A percentile compares a stretch with the other conserved stretches of the same genome.
Conservation (phyloP, 805 yeast genomes). For the Wickerhamomyces subpelliculosus region DNA sequence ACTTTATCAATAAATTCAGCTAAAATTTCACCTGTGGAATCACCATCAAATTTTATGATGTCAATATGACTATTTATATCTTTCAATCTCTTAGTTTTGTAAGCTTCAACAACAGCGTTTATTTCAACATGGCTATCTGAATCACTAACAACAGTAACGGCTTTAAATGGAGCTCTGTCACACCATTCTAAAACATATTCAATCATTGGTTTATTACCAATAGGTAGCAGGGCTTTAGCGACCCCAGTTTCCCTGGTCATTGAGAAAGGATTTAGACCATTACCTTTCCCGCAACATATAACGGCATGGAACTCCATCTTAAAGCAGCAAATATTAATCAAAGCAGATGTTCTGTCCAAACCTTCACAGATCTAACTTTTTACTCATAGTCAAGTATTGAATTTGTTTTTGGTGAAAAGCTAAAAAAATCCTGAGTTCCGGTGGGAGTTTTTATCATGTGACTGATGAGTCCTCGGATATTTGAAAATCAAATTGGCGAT, state of each 20-base stretch:
- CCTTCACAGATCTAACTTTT: too few species aligned
- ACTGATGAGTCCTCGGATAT: neutral
- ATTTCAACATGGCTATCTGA: constrained; percentile 41
- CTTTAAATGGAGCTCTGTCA: constrained; percentile 71
- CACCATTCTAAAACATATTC: constrained; percentile 91
- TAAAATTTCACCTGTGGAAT: constrained; percentile 58
- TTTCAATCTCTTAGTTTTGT: constrained; percentile 33
- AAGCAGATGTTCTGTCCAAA: too few species aligned
- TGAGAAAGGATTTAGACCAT: constrained; percentile 64
- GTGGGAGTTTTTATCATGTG: neutral
- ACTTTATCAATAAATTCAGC: constrained; percentile 38
- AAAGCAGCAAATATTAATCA: too few species aligned
- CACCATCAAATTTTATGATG: constrained; percentile 37
- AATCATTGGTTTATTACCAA: constrained; percentile 86
- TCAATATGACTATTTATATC: constrained; percentile 30
- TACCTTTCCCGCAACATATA: constrained; percentile 83
- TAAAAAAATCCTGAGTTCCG: neutral
- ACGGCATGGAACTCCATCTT: constrained; percentile 96
- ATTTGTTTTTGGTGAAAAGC: neutral
- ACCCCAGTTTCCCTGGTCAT: constrained; percentile 52
- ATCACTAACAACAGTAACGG: constrained; percentile 57
- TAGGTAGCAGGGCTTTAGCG: constrained; percentile 81
- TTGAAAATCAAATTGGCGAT: neutral
- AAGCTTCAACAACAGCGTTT: constrained; percentile 40
- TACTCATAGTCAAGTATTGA: too few species aligned